Evolutionary conservation across 2,329 filamentous ascomycete species (phyloP).

Genomic region (Fusarium sp.): DNA sequence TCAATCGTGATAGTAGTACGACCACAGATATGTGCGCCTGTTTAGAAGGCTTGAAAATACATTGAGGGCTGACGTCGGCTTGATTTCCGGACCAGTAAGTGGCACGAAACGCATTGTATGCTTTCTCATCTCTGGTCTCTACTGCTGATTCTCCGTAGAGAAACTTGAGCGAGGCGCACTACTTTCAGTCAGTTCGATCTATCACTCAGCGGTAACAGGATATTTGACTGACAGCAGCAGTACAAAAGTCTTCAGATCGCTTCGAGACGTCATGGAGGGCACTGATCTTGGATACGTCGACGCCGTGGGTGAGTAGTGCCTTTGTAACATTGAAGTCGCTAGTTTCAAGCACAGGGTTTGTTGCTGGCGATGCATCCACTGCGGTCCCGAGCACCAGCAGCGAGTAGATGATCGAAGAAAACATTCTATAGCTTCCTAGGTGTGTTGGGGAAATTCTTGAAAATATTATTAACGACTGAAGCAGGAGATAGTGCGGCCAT

Average conservation of each 20-base stretch:
- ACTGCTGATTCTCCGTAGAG: conserved; percentile 26
- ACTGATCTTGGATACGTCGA: conserved; percentile 13
- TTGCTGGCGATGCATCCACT: background rate
- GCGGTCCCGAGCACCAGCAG: too few relatives aligned
- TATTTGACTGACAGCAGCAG: conserved; percentile 9
- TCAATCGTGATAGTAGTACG: conserved; percentile 24
- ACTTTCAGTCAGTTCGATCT: background rate
- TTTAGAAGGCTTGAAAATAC: conserved; percentile 30
- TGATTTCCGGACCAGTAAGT: conserved; percentile 35
- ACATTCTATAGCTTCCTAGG: too few relatives aligned
- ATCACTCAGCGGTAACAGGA: background rate
- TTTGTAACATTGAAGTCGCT: conserved; percentile 31
- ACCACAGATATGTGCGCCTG: conserved; percentile 11
- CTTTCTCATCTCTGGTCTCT: conserved; percentile 11
- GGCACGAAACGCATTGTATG: conserved; percentile 10
- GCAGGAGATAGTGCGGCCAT: too few relatives aligned
- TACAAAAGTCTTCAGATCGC: conserved; percentile 5
- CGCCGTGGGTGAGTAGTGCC: conserved; percentile 25
- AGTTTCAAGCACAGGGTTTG: conserved; percentile 3
- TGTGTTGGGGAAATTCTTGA: too few relatives aligned
- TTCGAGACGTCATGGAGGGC: conserved; percentile 7
- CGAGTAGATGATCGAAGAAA: too few relatives aligned
- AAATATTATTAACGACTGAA: too few relatives aligned
- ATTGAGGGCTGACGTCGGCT: conserved; percentile 19
- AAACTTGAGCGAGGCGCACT: conserved; percentile 30